phyloP scores from a whole-genome alignment of 176 grass and related monocot species.

The Elymus sibiricus region DNA sequence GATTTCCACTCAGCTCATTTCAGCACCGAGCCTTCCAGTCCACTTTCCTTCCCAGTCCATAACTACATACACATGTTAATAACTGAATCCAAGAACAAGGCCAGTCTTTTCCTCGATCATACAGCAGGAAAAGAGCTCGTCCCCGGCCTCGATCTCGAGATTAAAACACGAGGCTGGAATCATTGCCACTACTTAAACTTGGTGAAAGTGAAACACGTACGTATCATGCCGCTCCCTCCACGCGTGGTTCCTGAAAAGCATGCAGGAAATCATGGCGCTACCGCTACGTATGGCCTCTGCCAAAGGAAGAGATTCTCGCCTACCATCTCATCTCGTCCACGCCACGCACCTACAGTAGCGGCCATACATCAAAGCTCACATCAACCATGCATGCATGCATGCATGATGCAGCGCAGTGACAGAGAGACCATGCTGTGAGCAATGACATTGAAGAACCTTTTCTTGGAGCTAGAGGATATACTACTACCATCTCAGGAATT shows the following conservation, averaged over 20 bases:
- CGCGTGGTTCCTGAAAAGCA: constrained; percentile 39
- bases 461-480: background rate
- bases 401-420: background rate
- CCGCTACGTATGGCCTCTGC: background rate
- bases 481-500: constrained; percentile 4
- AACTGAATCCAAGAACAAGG: background rate
- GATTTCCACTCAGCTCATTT: no score
- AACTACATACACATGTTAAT: background rate
- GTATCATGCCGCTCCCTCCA: background rate
- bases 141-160: background rate
- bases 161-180: background rate
- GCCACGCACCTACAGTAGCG: background rate
- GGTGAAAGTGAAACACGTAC: background rate
- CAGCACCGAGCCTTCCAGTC: no score
- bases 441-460: background rate
- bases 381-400: background rate
- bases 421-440: background rate
- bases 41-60: no score
- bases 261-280: constrained; percentile 15
- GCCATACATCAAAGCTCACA: background rate
- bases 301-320: background rate
- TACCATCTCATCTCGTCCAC: background rate
- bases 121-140: background rate
- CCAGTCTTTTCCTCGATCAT: background rate
- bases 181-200: background rate